Conservation (phyloP, 148 eudicot genomes). For the Rhododendron ovatum region DNA sequence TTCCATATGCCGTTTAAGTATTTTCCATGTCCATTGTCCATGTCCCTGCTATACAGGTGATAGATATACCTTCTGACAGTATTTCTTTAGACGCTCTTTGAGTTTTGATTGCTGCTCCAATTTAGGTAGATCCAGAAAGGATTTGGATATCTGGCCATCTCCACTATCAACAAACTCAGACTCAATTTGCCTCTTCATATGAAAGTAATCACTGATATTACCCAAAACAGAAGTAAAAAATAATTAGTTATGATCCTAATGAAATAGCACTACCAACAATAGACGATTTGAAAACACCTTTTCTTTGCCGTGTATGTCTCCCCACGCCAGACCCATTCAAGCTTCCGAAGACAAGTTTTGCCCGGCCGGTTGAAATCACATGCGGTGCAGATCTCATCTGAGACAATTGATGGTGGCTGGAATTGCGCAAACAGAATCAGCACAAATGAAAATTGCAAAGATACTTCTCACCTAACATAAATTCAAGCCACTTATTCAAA, state of each 20-base stretch:
- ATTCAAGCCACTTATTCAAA: not conserved
- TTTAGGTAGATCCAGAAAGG: slow-evolving; percentile 90
- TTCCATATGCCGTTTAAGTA: not conserved
- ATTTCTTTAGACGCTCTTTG: slow-evolving; percentile 85
- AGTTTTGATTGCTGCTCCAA: slow-evolving; percentile 82
- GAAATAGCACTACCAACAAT: slow-evolving; percentile 13
- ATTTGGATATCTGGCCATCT: slow-evolving; percentile 56
- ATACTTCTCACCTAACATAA: not conserved
- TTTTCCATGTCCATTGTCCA: not conserved
- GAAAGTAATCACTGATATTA: slow-evolving; percentile 78
- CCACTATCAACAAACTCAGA: slow-evolving; percentile 65
- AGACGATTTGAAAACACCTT: slow-evolving; percentile 49
- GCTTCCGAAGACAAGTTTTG: slow-evolving; percentile 90
- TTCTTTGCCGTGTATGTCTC: slow-evolving; percentile 91
- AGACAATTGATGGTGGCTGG: slow-evolving; percentile 95
- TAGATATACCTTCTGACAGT: slow-evolving; percentile 82
- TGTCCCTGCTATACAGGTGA: not conserved
- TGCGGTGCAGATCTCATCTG: slow-evolving; percentile 97
- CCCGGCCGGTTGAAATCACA: slow-evolving; percentile 99
- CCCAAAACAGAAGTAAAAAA: slow-evolving; percentile 11
- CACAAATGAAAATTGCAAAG: slow-evolving; percentile 7
- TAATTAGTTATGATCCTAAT: slow-evolving; percentile 4
- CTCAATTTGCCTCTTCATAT: slow-evolving; percentile 95
- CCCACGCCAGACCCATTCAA: slow-evolving; percentile 99
- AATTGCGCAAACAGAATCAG: slow-evolving; percentile 21